Conservation (phyloP, 2,329 filamentous ascomycete species). For the Xylariales sp. region DNA sequence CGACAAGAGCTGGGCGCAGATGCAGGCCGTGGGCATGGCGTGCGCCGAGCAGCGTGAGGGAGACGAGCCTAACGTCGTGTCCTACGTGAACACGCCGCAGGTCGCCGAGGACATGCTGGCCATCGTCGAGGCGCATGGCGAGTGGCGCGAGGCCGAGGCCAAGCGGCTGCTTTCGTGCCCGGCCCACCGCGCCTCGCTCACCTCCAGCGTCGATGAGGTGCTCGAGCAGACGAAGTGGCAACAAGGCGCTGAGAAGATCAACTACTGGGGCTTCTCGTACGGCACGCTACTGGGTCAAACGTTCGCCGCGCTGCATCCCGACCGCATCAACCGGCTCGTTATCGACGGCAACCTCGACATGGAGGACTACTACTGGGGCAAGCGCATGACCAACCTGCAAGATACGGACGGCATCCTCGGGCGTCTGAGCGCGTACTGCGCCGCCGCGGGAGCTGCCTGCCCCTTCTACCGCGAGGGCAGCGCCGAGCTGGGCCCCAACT, state of each 20-base stretch:
- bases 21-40: not conserved
- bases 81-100: constrained; percentile 38
- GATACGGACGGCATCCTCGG: constrained; percentile 2
- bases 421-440: not conserved
- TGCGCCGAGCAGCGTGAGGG: constrained; percentile 2
- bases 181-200: constrained; percentile 2
- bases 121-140: constrained; percentile 36
- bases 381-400: constrained; percentile 2
- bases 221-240: constrained; percentile 8
- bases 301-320: constrained; percentile 22
- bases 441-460: not conserved
- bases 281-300: constrained; percentile 22
- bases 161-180: constrained; percentile 1
- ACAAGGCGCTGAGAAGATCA: constrained; percentile 13
- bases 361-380: constrained; percentile 21
- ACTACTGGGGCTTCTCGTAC: constrained; percentile 15
- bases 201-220: not conserved
- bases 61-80: constrained; percentile 16
- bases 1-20: constrained; percentile 1
- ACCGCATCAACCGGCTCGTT: constrained; percentile 17
- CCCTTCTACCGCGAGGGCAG: constrained; percentile 2
- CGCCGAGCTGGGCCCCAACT: not conserved
- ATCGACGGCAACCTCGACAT: constrained; percentile 8
- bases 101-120: constrained; percentile 45
- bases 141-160: constrained; percentile 24